Conservation (phyloP, 805 yeast species). For the Debaryomyces prosopidis region DNA sequence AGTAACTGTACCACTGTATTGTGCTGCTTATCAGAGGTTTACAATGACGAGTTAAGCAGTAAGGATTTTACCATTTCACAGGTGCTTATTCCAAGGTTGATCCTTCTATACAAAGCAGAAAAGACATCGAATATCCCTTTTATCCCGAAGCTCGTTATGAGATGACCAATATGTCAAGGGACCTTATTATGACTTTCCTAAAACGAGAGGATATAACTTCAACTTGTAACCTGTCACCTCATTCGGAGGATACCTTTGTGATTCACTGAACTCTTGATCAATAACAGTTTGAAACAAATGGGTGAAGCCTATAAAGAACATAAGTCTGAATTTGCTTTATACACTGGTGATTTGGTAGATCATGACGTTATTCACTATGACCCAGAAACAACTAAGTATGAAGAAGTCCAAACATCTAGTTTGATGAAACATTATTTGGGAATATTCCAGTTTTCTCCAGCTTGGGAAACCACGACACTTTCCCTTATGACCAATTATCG, state of each 20-base stretch:
- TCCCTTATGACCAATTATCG: conserved; percentile 71
- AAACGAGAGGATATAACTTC: conserved; percentile 17
- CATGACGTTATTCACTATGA: conserved; percentile 56
- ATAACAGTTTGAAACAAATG: conserved; percentile 48
- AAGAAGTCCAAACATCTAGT: conserved; percentile 69
- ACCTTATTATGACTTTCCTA: conserved; percentile 32
- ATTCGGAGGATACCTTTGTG: conserved; percentile 65
- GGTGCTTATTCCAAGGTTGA: conserved; percentile 18
- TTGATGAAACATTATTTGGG: conserved; percentile 54
- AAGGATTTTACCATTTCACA: conserved; percentile 32
- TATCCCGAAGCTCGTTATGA: conserved; percentile 32
- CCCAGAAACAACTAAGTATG: conserved; percentile 64
- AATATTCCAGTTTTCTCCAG: conserved; percentile 59
- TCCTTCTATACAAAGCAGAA: conserved; percentile 2
- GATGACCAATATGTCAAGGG: conserved; percentile 29
- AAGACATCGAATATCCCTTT: conserved; percentile 15
- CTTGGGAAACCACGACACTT: conserved; percentile 72
- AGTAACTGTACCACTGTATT: conserved; percentile 55
- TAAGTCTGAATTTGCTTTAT: conserved; percentile 59
- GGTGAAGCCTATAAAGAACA: conserved; percentile 13
- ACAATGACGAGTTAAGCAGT: conserved; percentile 29
- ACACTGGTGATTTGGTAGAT: conserved; percentile 76
- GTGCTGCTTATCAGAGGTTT: conserved; percentile 61
- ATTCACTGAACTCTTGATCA: conserved; percentile 60
- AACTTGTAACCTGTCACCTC: conserved; percentile 50